phyloP scores from a whole-genome alignment of 306 rosid genomes.

The Dryas alaskensis region DNA sequence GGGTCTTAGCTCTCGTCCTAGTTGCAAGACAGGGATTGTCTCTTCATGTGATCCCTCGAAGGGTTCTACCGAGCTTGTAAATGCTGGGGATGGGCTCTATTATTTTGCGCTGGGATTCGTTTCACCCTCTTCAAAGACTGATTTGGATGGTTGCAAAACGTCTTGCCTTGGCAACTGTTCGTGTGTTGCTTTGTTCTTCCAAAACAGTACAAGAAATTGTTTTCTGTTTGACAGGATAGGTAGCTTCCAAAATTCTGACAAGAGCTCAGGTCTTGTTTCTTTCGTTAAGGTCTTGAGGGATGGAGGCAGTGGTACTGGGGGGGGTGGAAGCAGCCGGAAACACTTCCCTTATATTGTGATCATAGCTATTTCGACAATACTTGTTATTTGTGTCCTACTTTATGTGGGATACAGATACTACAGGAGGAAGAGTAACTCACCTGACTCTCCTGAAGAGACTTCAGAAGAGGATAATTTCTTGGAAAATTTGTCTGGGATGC shows the following conservation, averaged over 20 bases:
- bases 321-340: conserved; percentile 34
- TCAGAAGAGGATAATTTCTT: conserved; percentile 89
- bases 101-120: conserved; percentile 71
- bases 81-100: conserved; percentile 49
- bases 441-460: conserved; percentile 41
- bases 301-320: conserved; percentile 34
- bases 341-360: conserved; percentile 49
- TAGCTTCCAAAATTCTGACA: conserved; percentile 50
- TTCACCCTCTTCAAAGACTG: conserved; percentile 53
- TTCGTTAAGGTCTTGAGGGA: conserved; percentile 54
- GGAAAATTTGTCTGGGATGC: conserved; percentile 69
- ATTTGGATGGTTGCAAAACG: conserved; percentile 56
- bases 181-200: conserved; percentile 79
- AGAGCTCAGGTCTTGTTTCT: conserved; percentile 55
- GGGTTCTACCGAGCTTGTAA: conserved; percentile 34
- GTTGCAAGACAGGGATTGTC: conserved; percentile 56
- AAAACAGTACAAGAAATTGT: conserved; percentile 66
- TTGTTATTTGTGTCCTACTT: conserved; percentile 46
- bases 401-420: conserved; percentile 47
- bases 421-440: conserved; percentile 40
- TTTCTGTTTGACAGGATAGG: conserved; percentile 69
- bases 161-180: conserved; percentile 69
- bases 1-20: conserved; percentile 49
- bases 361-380: conserved; percentile 45
- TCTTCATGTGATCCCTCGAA: conserved; percentile 46